Evolutionary conservation across 2,329 filamentous ascomycete genomes (phyloP).

Genomic region (Thielaviopsis cerberus): DNA sequence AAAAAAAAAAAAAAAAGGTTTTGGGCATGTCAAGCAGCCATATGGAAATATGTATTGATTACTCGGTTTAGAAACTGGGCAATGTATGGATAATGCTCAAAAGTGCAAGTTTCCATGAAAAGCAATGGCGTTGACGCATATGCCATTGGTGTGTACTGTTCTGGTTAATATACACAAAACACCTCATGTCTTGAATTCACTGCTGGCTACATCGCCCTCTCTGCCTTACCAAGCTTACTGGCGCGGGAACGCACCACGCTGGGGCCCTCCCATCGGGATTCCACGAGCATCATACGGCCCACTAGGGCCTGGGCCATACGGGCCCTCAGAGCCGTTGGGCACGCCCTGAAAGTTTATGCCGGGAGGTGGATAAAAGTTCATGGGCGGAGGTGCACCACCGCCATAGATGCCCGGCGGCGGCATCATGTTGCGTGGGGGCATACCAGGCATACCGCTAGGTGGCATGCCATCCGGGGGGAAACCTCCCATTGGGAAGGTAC

Average conservation of each 20-base stretch:
- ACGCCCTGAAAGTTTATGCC: neutral
- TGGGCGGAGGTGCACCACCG: slow-evolving; percentile 24
- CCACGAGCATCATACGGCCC: slow-evolving; percentile 35
- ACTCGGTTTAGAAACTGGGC: too few species aligned
- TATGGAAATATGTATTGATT: too few species aligned
- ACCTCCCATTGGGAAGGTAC: slow-evolving; percentile 37
- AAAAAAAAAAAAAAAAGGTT: too few species aligned
- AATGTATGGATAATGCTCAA: too few species aligned
- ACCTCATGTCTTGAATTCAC: too few species aligned
- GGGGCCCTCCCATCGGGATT: slow-evolving; percentile 22
- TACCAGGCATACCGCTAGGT: slow-evolving; percentile 30
- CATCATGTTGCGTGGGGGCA: slow-evolving; percentile 34
- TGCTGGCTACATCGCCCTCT: too few species aligned
- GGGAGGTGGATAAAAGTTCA: slow-evolving; percentile 21
- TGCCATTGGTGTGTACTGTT: too few species aligned
- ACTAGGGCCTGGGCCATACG: slow-evolving; percentile 18
- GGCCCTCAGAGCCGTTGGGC: neutral
- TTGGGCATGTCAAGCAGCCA: too few species aligned
- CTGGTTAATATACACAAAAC: too few species aligned
- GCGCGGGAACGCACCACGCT: slow-evolving; percentile 26
- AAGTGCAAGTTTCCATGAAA: neutral
- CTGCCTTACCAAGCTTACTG: slow-evolving; percentile 14
- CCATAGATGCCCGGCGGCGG: slow-evolving; percentile 41
- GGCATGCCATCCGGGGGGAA: slow-evolving; percentile 17
- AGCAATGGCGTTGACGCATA: too few species aligned